Conservation (phyloP, 257 asterid genomes). For the Solanum ahanhuiri region DNA sequence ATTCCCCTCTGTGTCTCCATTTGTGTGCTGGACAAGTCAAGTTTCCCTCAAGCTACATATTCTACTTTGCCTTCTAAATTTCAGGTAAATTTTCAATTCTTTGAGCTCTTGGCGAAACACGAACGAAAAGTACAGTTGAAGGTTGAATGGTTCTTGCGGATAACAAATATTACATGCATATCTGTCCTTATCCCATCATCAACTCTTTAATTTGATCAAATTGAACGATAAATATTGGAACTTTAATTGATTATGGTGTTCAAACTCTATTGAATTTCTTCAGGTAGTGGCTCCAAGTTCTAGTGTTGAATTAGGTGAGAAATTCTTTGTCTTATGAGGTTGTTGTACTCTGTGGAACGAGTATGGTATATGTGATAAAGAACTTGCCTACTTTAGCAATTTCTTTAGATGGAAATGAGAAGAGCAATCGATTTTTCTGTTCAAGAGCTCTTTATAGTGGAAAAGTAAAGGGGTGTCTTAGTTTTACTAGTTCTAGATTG, state of each 20-base stretch:
- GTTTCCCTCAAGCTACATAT: background rate
- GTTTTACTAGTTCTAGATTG: background rate
- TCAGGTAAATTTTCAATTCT: background rate
- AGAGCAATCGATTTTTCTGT: background rate
- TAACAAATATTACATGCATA: background rate
- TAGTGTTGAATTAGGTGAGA: background rate
- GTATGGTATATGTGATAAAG: background rate
- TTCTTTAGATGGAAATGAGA: background rate
- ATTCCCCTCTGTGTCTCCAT: background rate
- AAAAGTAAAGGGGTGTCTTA: background rate
- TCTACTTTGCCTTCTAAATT: background rate
- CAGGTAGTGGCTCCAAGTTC: background rate
- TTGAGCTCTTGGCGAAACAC: background rate
- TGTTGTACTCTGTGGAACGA: background rate
- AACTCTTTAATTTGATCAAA: background rate
- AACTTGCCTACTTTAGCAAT: background rate
- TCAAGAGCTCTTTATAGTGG: background rate
- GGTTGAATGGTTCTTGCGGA: background rate
- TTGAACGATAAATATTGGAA: background rate
- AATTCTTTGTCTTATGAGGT: background rate
- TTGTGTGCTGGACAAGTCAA: background rate
- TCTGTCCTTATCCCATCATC: background rate
- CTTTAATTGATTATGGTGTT: background rate
- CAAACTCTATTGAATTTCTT: background rate
- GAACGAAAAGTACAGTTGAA: background rate